phyloP scores from a whole-genome alignment of 768 basidiomycete species.

The Tricholoma saponaceum region DNA sequence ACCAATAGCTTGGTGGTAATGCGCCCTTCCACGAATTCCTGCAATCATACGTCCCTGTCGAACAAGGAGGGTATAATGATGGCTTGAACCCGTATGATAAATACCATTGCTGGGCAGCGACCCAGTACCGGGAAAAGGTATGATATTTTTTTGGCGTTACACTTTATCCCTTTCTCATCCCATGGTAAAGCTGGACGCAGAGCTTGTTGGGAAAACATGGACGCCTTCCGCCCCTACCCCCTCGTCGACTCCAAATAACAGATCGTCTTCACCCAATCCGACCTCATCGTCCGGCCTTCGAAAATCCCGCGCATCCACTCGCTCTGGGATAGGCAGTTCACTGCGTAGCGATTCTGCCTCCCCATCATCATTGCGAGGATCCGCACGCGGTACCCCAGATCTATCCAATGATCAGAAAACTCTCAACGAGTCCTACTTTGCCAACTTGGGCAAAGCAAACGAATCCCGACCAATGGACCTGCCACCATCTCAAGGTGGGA shows the following conservation, averaged over 20 bases:
- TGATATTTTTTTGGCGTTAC: slow-evolving; percentile 10
- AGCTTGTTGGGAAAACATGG: slow-evolving; percentile 76
- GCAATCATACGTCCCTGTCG: slow-evolving; percentile 58
- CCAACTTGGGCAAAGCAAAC: slow-evolving; percentile 80
- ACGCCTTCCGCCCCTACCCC: slow-evolving; percentile 68
- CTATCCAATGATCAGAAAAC: slow-evolving; percentile 54
- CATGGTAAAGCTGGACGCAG: slow-evolving; percentile 67
- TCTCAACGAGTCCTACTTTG: slow-evolving; percentile 86
- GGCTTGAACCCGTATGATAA: slow-evolving; percentile 63
- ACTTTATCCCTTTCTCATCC: slow-evolving; percentile 12
- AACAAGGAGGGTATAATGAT: slow-evolving; percentile 67
- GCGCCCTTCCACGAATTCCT: slow-evolving; percentile 77
- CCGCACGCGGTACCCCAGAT: slow-evolving; percentile 42
- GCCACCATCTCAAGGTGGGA: slow-evolving; percentile 91
- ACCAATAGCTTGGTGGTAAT: slow-evolving; percentile 79
- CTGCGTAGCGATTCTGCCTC: slow-evolving; percentile 55
- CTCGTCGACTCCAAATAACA: slow-evolving; percentile 31
- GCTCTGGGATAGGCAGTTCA: slow-evolving; percentile 42
- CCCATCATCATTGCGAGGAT: slow-evolving; percentile 47
- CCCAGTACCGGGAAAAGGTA: slow-evolving; percentile 94
- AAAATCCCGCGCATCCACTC: slow-evolving; percentile 75
- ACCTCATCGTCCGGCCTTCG: slow-evolving; percentile 79
- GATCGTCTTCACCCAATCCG: slow-evolving; percentile 47
- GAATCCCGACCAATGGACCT: slow-evolving; percentile 71
- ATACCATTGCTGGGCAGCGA: slow-evolving; percentile 92